Conservation (phyloP, 805 yeast species). For the Lipomyces yamanashiensis region DNA sequence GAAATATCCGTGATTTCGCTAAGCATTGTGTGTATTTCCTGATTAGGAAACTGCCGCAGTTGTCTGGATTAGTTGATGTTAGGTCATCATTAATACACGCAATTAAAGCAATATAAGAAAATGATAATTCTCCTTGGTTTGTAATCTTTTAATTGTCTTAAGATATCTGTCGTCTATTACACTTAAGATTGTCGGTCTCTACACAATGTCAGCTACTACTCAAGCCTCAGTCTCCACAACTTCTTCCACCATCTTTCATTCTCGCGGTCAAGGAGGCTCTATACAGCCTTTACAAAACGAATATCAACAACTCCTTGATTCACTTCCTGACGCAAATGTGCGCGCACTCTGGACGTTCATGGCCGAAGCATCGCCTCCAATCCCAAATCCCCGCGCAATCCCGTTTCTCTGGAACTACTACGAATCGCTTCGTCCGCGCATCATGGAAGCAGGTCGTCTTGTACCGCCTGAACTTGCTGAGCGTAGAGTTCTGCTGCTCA, state of each 20-base stretch:
- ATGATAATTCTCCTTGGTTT: too few relatives aligned
- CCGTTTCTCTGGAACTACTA: background rate
- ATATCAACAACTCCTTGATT: background rate
- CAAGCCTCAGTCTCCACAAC: background rate
- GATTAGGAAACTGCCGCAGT: background rate
- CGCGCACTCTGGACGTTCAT: conserved; percentile 10
- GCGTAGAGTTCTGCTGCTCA: background rate
- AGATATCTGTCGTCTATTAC: too few relatives aligned
- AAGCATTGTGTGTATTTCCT: too few relatives aligned
- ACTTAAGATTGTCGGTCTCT: too few relatives aligned
- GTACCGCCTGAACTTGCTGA: conserved; percentile 4
- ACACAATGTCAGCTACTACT: background rate
- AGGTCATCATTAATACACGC: background rate
- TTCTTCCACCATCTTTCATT: background rate
- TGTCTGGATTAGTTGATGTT: too few relatives aligned
- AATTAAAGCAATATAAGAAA: too few relatives aligned
- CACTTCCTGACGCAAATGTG: conserved; percentile 1
- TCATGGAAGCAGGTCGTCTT: background rate
- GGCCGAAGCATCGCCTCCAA: conserved; percentile 3
- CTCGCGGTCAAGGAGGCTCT: conserved; percentile 1
- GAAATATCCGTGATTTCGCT: too few relatives aligned
- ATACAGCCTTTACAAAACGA: background rate
- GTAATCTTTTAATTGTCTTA: too few relatives aligned
- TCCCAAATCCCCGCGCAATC: conserved; percentile 1
- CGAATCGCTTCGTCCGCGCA: conserved; percentile 5